These are phyloP conservation scores for Toxoplasma gondii DNA, from an alignment of 169 alveolate species.

Conservation along the genomic window DNA sequence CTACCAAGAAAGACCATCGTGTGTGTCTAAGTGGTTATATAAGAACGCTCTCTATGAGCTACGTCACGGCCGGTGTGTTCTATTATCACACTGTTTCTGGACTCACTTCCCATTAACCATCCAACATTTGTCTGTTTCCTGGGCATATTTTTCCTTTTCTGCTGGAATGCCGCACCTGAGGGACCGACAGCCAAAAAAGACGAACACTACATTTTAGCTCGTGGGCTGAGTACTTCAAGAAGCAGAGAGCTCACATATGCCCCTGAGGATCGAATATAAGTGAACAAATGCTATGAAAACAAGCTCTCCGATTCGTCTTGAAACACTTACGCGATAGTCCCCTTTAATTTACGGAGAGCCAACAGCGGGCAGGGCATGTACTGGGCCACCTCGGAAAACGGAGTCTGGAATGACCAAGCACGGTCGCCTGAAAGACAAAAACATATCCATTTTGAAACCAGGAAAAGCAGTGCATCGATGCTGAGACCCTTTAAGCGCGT, in stretches of 20 bases:
- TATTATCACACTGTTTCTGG: too few relatives aligned
- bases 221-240: too few relatives aligned
- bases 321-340: conserved; percentile 23
- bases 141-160: background rate
- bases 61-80: too few relatives aligned
- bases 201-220: too few relatives aligned
- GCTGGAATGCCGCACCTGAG: conserved; percentile 23
- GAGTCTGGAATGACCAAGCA: conserved; percentile 5
- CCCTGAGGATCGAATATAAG: too few relatives aligned
- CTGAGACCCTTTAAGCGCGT: too few relatives aligned
- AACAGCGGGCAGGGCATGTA: conserved; percentile 24
- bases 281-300: background rate
- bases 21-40: too few relatives aligned
- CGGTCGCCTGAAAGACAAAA: background rate
- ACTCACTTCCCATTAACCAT: conserved; percentile 36
- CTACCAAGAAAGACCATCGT: too few relatives aligned
- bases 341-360: conserved; percentile 24
- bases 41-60: too few relatives aligned
- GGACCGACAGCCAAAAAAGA: background rate
- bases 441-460: background rate
- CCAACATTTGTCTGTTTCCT: background rate
- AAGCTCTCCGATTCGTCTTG: too few relatives aligned
- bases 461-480: too few relatives aligned
- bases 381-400: conserved; percentile 21
- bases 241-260: background rate